Percentiles rank a stretch among this genome's conserved stretches.
Evolutionary conservation across 73 alveolate genomes (phyloP).

Genomic region (Tetrahymena thermophila): DNA sequence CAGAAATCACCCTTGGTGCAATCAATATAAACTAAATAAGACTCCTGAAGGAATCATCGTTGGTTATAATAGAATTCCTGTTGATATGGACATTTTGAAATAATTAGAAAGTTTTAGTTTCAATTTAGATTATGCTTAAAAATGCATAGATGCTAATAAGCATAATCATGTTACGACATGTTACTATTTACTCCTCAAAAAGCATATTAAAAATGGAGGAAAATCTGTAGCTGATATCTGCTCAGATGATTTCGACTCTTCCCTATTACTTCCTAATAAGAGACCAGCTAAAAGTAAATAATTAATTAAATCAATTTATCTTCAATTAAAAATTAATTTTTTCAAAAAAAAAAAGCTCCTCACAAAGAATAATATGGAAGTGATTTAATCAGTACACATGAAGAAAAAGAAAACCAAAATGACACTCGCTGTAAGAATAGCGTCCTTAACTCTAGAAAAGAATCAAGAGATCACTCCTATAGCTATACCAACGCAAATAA

Average conservation of each 20-base stretch:
- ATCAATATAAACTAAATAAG: conserved; percentile 35
- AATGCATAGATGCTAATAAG: conserved; percentile 74
- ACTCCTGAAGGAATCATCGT: conserved; percentile 42
- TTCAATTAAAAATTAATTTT: not conserved
- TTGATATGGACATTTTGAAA: conserved; percentile 42
- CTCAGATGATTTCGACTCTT: conserved; percentile 15
- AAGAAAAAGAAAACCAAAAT: not conserved
- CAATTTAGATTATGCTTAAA: conserved; percentile 48
- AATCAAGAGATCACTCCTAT: not conserved
- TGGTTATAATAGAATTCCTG: conserved; percentile 46
- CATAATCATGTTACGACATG: conserved; percentile 88
- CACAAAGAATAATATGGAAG: not conserved
- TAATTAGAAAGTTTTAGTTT: conserved; percentile 53
- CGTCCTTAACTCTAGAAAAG: not conserved
- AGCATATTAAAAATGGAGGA: conserved; percentile 68
- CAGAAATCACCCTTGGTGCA: conserved; percentile 65
- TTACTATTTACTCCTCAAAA: conserved; percentile 79
- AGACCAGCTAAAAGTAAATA: conserved; percentile 27
- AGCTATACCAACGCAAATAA: not conserved
- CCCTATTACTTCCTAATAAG: conserved; percentile 4
- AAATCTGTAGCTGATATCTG: conserved; percentile 38
- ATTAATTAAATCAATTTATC: not conserved
- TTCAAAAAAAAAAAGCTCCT: not conserved
- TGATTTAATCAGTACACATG: not conserved
- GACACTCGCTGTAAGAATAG: not conserved